Percentiles rank a stretch among this genome's conserved stretches.
Conservation (phyloP, 106 monocot species). For the Posidonia australis region DNA sequence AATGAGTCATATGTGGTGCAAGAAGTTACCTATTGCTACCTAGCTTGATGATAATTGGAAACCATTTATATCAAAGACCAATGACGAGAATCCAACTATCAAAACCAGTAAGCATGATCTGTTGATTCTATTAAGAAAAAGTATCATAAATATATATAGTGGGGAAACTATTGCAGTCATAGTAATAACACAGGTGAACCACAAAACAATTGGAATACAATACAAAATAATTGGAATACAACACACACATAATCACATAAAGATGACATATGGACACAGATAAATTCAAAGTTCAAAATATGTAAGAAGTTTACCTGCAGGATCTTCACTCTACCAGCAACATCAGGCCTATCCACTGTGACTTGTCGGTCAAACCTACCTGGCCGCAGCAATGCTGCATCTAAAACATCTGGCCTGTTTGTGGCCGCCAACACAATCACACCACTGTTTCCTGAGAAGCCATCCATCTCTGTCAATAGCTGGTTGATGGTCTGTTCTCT, state of each 20-base stretch:
- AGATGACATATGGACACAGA: background rate
- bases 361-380: constrained; percentile 96
- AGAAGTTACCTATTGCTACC: too few relatives aligned
- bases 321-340: constrained; percentile 92
- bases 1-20: too few relatives aligned
- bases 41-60: too few relatives aligned
- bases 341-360: constrained; percentile 89
- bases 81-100: too few relatives aligned
- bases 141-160: too few relatives aligned
- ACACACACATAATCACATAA: too few relatives aligned
- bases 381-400: constrained; percentile 75
- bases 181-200: too few relatives aligned
- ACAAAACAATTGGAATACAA: too few relatives aligned
- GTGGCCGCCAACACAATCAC: constrained; percentile 97
- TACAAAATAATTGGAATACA: too few relatives aligned
- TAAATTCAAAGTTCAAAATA: too few relatives aligned
- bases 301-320: constrained; percentile 44
- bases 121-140: background rate
- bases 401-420: constrained; percentile 92
- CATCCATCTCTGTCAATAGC: constrained; percentile 97
- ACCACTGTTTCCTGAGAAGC: constrained; percentile 89
- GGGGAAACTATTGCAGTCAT: background rate
- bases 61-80: too few relatives aligned
- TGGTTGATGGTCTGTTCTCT: constrained; percentile 99
- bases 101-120: too few relatives aligned